These are phyloP conservation scores for Trifolium dubium DNA, from an alignment of 306 rosid genomes.

Conservation along the genomic window DNA sequence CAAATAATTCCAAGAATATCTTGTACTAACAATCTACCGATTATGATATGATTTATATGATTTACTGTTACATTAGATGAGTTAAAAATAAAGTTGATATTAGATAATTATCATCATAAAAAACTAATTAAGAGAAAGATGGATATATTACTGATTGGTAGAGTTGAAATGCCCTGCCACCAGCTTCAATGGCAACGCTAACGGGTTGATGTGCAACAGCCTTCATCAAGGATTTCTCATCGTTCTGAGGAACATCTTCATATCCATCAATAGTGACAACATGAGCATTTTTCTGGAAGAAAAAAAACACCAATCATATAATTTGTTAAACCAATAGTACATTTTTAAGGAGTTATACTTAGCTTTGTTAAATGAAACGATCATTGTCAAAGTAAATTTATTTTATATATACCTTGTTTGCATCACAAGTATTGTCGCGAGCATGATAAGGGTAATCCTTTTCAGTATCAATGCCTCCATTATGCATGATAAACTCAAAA, in stretches of 20 bases:
- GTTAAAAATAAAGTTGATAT: not conserved
- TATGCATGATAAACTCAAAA: conserved; percentile 64
- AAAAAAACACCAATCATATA: not conserved
- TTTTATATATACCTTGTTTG: conserved; percentile 51
- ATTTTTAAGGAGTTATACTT: not conserved
- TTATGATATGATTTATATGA: not conserved
- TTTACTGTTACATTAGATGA: not conserved
- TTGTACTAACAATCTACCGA: not conserved
- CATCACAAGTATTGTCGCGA: conserved; percentile 67
- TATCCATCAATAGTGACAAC: conserved; percentile 79
- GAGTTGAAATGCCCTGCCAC: conserved; percentile 89
- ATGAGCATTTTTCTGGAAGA: conserved; percentile 63
- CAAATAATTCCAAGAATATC: not conserved
- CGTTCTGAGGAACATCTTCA: conserved; percentile 80
- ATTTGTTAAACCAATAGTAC: not conserved
- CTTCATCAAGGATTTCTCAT: conserved; percentile 74
- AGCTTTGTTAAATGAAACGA: not conserved
- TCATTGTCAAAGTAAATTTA: not conserved
- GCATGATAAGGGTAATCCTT: conserved; percentile 77
- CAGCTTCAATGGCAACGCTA: conserved; percentile 95
- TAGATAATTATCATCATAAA: not conserved
- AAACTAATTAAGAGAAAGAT: not conserved
- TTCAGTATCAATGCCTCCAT: conserved; percentile 91
- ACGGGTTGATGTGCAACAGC: conserved; percentile 81
- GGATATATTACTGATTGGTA: conserved; percentile 63